These are phyloP conservation scores for Rubus idaeus DNA, from an alignment of 306 rosid genomes.

Conservation along the genomic window DNA sequence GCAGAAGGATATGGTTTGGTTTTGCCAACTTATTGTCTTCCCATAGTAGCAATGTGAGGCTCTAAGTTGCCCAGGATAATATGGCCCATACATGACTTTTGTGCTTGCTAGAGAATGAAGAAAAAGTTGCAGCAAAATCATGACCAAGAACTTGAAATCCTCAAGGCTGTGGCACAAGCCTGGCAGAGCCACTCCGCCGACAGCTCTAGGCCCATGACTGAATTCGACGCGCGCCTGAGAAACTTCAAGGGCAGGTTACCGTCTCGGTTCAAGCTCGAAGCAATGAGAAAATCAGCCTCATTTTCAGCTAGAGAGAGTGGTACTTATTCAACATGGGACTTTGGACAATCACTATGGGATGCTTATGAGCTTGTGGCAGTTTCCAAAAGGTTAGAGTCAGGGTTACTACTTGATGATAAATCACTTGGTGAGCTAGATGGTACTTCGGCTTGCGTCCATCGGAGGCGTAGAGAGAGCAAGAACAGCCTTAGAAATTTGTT, in stretches of 20 bases:
- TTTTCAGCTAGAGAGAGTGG: background rate
- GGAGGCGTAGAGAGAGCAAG: conserved; percentile 56
- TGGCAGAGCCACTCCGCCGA: conserved; percentile 64
- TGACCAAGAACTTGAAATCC: conserved; percentile 49
- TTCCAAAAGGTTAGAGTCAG: conserved; percentile 66
- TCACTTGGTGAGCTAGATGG: conserved; percentile 31
- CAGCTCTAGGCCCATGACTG: conserved; percentile 44
- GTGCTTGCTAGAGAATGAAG: conserved; percentile 40
- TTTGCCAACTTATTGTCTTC: background rate
- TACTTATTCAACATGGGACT: conserved; percentile 50
- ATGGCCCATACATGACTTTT: conserved; percentile 34
- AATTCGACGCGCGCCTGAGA: conserved; percentile 57
- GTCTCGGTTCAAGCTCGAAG: conserved; percentile 67
- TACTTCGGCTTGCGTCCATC: conserved; percentile 8
- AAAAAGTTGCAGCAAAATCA: conserved; percentile 35
- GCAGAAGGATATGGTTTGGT: conserved; percentile 8
- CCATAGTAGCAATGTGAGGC: conserved; percentile 36
- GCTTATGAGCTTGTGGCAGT: conserved; percentile 84
- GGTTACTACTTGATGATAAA: conserved; percentile 41
- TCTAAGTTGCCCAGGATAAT: conserved; percentile 28
- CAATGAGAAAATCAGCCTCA: conserved; percentile 24
- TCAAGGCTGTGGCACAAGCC: conserved; percentile 94
- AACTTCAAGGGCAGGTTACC: conserved; percentile 46
- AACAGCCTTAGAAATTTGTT: conserved; percentile 76
- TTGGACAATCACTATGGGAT: conserved; percentile 81